These are phyloP conservation scores for Aspergillus fischeri DNA, from an alignment of 2,329 filamentous ascomycete genomes.

Conservation along the genomic window DNA sequence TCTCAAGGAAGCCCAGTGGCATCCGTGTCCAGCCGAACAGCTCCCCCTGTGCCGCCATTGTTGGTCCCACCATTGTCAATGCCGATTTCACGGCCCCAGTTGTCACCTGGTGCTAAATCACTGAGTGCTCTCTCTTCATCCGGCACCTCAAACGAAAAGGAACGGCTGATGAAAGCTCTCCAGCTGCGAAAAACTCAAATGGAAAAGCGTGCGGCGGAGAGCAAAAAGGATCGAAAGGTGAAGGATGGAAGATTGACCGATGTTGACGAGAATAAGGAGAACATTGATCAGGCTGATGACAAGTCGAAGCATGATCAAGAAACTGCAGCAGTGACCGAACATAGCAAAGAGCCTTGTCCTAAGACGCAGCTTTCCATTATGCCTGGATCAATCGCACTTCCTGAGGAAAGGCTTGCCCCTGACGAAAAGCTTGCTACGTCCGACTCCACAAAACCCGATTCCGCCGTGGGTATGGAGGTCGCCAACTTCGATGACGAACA, in stretches of 20 bases:
- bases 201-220: conserved; percentile 32
- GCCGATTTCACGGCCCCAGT: conserved; percentile 29
- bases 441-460: conserved; percentile 19
- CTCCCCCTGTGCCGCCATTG: conserved; percentile 37
- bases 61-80: conserved; percentile 36
- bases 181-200: conserved; percentile 83
- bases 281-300: conserved; percentile 22
- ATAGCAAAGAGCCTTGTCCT: conserved; percentile 12
- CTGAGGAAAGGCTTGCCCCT: conserved; percentile 1
- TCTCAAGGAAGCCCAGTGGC: conserved; percentile 39
- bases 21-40: conserved; percentile 24
- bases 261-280: conserved; percentile 23
- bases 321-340: conserved; percentile 7
- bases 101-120: conserved; percentile 39
- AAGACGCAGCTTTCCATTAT: conserved; percentile 6
- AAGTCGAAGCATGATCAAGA: conserved; percentile 9
- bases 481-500: conserved; percentile 14
- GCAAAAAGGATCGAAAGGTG: conserved; percentile 22
- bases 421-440: conserved; percentile 6
- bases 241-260: conserved; percentile 12
- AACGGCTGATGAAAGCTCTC: conserved; percentile 88
- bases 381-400: conserved; percentile 6
- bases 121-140: conserved; percentile 45
- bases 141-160: conserved; percentile 81
- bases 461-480: conserved; percentile 17